phyloP scores from a whole-genome alignment of 2,329 filamentous ascomycete species.

The Xylariaceae sp. region DNA sequence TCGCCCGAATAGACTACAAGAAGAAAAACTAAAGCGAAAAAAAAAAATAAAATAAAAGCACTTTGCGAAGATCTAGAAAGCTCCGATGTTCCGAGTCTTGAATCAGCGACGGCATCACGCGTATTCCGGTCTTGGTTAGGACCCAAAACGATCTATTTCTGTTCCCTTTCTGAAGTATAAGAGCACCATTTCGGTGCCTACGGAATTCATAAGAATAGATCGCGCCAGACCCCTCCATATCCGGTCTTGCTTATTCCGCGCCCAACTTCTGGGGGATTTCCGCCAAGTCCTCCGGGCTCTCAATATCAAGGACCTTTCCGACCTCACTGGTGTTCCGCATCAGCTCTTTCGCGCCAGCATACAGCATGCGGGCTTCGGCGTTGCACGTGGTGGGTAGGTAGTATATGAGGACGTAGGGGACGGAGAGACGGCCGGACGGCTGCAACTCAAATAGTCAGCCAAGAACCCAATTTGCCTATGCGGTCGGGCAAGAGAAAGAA shows the following conservation, averaged over 20 bases:
- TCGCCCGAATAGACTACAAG: constrained; percentile 37
- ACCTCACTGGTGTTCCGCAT: constrained; percentile 92
- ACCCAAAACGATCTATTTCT: not conserved
- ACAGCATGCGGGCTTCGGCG: constrained; percentile 81
- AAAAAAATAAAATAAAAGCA: not conserved
- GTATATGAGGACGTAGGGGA: constrained; percentile 92
- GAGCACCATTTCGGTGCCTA: not conserved
- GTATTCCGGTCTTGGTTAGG: not conserved
- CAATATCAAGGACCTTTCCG: constrained; percentile 80
- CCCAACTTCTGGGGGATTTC: constrained; percentile 66
- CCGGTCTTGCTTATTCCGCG: constrained; percentile 28
- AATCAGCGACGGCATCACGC: not conserved
- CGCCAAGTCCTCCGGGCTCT: constrained; percentile 72
- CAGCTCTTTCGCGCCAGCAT: constrained; percentile 91
- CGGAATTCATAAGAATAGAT: not conserved
- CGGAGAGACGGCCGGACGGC: constrained; percentile 76
- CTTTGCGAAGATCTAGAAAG: not conserved
- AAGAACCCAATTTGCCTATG: not conserved
- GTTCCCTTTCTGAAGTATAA: not conserved
- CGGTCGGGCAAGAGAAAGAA: not conserved
- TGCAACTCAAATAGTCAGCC: constrained; percentile 6
- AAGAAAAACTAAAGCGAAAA: not conserved
- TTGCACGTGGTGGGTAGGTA: constrained; percentile 93
- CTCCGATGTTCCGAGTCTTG: not conserved
- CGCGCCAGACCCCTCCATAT: not conserved